Percentiles rank a stretch among this genome's conserved stretches.
These are phyloP conservation scores for Marasmius sp. DNA, from an alignment of 1,284 basidiomycete genomes.

Conservation along the genomic window DNA sequence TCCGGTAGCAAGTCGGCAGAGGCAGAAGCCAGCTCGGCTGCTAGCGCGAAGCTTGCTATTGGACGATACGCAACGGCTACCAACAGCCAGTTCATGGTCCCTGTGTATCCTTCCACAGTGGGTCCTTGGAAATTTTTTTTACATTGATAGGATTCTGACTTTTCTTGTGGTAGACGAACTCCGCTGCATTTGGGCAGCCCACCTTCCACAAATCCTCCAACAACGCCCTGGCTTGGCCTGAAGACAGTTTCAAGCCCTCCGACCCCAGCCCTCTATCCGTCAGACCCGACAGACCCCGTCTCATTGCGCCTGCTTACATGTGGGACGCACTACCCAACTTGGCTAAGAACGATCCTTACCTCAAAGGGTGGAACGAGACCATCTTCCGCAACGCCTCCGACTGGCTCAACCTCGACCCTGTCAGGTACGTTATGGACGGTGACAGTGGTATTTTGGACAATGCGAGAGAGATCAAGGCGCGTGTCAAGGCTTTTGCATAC, in stretches of 20 bases:
- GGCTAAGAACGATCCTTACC: slow-evolving; percentile 84
- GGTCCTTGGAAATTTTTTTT: slow-evolving; percentile 31
- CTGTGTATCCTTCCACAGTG: slow-evolving; percentile 86
- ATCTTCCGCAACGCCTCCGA: slow-evolving; percentile 89
- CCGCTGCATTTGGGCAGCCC: slow-evolving; percentile 74
- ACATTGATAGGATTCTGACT: neutral
- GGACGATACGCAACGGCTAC: slow-evolving; percentile 76
- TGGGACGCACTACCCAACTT: slow-evolving; percentile 85
- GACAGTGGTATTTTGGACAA: slow-evolving; percentile 92
- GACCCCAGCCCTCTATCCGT: slow-evolving; percentile 58
- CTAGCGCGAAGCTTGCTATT: slow-evolving; percentile 59
- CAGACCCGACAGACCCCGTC: slow-evolving; percentile 82
- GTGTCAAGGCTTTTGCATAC: slow-evolving; percentile 92
- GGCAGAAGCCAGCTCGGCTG: slow-evolving; percentile 42
- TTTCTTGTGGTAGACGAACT: slow-evolving; percentile 61
- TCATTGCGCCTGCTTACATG: slow-evolving; percentile 91
- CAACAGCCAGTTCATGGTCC: slow-evolving; percentile 72
- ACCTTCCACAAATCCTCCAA: slow-evolving; percentile 62
- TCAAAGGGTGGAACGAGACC: slow-evolving; percentile 86
- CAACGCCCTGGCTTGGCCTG: slow-evolving; percentile 66
- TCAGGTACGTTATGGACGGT: slow-evolving; percentile 78
- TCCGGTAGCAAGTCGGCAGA: slow-evolving; percentile 12
- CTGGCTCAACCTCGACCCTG: slow-evolving; percentile 63
- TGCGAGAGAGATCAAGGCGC: slow-evolving; percentile 86
- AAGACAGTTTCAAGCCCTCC: slow-evolving; percentile 69